These are phyloP conservation scores for Xylaria sp. DNA, from an alignment of 2,329 filamentous ascomycete genomes.

Conservation along the genomic window DNA sequence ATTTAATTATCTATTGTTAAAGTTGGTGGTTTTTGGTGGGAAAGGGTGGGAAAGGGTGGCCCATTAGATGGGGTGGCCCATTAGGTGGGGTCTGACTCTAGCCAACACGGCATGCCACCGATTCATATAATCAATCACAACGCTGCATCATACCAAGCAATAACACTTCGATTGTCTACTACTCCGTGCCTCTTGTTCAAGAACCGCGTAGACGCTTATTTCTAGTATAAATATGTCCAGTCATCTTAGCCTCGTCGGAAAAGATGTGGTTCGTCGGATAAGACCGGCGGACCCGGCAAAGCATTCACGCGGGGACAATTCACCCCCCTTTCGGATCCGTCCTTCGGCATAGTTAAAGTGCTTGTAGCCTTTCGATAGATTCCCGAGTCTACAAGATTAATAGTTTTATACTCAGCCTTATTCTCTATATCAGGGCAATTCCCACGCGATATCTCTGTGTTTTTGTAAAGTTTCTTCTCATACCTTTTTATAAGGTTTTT, in stretches of 20 bases:
- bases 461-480: not conserved
- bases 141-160: not conserved
- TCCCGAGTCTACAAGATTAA: not conserved
- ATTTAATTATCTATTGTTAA: too few species aligned
- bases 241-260: slow-evolving; percentile 10
- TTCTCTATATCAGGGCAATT: not conserved
- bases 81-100: not conserved
- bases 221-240: not conserved
- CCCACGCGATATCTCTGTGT: not conserved
- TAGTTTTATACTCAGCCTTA: not conserved
- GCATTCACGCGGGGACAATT: slow-evolving; percentile 39
- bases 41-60: too few species aligned
- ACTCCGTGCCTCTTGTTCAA: not conserved
- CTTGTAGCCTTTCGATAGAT: not conserved
- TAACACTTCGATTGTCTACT: not conserved
- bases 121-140: not conserved
- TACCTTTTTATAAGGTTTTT: not conserved
- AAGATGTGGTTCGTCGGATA: slow-evolving; percentile 28
- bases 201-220: not conserved
- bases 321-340: slow-evolving; percentile 41
- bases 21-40: too few species aligned
- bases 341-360: slow-evolving; percentile 41
- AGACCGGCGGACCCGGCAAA: slow-evolving; percentile 37
- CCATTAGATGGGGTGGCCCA: too few species aligned
- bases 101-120: not conserved